phyloP scores from a whole-genome alignment of 176 grass and related monocot genomes.

The Urochloa ruziziensis region DNA sequence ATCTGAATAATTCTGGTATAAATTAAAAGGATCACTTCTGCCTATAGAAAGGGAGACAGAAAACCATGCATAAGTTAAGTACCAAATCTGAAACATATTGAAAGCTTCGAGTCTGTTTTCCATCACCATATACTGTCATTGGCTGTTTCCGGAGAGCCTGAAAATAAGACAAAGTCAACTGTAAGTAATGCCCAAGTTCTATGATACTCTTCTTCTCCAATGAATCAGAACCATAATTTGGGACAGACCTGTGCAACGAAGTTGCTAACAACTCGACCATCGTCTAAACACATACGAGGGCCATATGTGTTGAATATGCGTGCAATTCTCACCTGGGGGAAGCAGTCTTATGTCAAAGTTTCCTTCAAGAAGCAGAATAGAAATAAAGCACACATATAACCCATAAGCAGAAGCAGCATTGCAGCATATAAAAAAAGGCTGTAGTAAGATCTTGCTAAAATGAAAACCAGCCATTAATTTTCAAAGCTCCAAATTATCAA shows the following conservation, averaged over 20 bases:
- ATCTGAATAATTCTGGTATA: not conserved
- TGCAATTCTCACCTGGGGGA: slow-evolving; percentile 81
- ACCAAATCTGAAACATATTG: slow-evolving; percentile 98
- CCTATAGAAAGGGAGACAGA: not conserved
- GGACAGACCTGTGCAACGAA: slow-evolving; percentile 88
- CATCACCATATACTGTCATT: slow-evolving; percentile 97
- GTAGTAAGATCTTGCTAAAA: not conserved
- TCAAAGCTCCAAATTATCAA: not conserved
- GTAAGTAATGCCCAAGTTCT: not conserved
- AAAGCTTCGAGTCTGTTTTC: slow-evolving; percentile 97
- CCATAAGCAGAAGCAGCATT: not conserved
- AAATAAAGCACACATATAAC: not conserved
- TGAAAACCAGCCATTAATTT: not conserved
- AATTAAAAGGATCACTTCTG: not conserved
- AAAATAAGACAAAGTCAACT: slow-evolving; percentile 28
- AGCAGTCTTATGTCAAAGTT: slow-evolving; percentile 20
- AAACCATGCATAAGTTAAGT: slow-evolving; percentile 31
- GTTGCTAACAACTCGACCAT: slow-evolving; percentile 93
- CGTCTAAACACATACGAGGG: slow-evolving; percentile 93
- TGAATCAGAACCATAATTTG: not conserved
- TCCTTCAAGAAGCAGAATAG: not conserved
- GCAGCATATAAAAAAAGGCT: not conserved
- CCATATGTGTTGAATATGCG: slow-evolving; percentile 97
- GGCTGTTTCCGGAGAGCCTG: slow-evolving; percentile 81
- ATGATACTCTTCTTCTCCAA: slow-evolving; percentile 12